A percentile compares a stretch with the other conserved stretches of the same genome.
Conservation (phyloP, 768 basidiomycete genomes). For the Rhizopogon vesiculosus region DNA sequence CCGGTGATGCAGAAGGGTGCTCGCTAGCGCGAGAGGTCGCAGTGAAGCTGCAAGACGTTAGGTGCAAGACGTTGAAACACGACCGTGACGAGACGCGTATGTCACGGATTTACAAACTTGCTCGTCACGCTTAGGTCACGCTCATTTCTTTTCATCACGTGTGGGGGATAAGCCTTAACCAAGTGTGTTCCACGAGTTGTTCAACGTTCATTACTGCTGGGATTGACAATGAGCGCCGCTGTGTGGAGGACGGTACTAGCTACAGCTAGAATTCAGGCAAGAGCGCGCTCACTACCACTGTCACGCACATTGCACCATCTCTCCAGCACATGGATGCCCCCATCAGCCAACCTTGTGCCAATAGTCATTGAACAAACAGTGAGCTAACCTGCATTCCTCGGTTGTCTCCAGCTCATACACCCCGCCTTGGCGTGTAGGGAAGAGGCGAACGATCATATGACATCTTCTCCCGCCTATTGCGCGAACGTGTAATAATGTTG, state of each 20-base stretch:
- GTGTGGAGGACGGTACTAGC: neutral
- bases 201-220: neutral
- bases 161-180: neutral
- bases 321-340: conserved; percentile 39
- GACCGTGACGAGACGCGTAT: conserved; percentile 23
- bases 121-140: conserved; percentile 8
- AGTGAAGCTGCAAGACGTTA: neutral
- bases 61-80: neutral
- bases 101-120: conserved; percentile 19
- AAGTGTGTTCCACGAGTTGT: neutral
- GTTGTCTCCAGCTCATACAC: conserved; percentile 10
- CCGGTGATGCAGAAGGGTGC: too few species aligned
- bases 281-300: conserved; percentile 8
- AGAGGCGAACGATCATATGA: conserved; percentile 91
- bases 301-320: conserved; percentile 52
- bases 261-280: conserved; percentile 12
- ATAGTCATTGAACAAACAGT: conserved; percentile 95
- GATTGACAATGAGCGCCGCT: neutral
- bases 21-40: neutral
- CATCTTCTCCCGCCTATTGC: conserved; percentile 89
- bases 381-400: conserved; percentile 13
- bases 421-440: conserved; percentile 40
- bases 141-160: conserved; percentile 17
- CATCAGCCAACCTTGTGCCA: conserved; percentile 69
- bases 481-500: conserved; percentile 94